Evolutionary conservation across 208 protist species (phyloP).

Genomic region (Leishmania guyanensis): DNA sequence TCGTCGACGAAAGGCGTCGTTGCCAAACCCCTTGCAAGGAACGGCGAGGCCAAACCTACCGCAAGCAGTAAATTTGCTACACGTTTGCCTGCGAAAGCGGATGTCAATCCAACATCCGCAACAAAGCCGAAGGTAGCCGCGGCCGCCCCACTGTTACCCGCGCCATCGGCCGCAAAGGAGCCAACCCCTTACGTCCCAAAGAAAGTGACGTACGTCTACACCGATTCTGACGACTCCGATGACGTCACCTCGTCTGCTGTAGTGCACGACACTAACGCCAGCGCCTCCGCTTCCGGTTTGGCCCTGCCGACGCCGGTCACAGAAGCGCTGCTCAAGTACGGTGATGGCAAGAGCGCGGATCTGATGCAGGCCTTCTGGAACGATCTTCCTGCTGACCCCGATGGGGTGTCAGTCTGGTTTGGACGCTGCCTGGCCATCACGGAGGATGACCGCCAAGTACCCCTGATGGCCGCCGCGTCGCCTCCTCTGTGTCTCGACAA

Average conservation of each 20-base stretch:
- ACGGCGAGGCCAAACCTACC: too few species aligned
- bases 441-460: background rate
- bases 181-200: background rate
- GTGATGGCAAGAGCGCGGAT: constrained; percentile 7
- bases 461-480: background rate
- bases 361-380: constrained; percentile 17
- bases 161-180: background rate
- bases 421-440: constrained; percentile 12
- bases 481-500: constrained; percentile 7
- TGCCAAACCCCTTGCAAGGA: too few species aligned
- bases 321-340: constrained; percentile 6
- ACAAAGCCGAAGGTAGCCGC: background rate
- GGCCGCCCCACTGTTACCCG: background rate
- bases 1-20: too few species aligned
- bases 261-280: background rate
- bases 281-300: background rate
- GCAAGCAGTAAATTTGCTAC: too few species aligned
- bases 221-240: constrained; percentile 6
- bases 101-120: background rate
- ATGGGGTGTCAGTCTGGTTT: constrained; percentile 23
- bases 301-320: background rate
- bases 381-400: constrained; percentile 10
- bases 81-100: background rate
- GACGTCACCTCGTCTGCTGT: background rate
- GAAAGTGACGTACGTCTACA: constrained; percentile 8